These are phyloP conservation scores for Thelonectria olida DNA, from an alignment of 2,329 filamentous ascomycete species.

Conservation along the genomic window DNA sequence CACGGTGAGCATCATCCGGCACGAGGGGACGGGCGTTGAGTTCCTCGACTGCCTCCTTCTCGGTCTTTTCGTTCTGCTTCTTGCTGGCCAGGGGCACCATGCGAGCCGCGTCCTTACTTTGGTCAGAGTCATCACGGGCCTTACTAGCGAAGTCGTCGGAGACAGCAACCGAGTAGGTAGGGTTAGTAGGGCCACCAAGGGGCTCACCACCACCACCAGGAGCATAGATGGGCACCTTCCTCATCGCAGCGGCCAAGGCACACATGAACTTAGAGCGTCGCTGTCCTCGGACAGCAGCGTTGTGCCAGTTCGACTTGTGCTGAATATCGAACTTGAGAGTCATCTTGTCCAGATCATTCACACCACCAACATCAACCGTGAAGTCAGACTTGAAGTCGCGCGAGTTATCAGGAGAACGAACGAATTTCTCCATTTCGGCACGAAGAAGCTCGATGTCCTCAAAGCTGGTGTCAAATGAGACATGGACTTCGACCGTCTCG, in stretches of 20 bases:
- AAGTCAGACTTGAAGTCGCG: conserved; percentile 92
- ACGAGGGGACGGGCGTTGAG: conserved; percentile 53
- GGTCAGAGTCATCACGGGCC: conserved; percentile 67
- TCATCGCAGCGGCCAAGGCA: conserved; percentile 84
- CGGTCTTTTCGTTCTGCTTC: conserved; percentile 44
- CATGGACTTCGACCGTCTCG: conserved; percentile 81
- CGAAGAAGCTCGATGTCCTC: conserved; percentile 90
- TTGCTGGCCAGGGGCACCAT: conserved; percentile 63
- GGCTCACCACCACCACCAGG: conserved; percentile 77
- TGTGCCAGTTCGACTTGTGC: conserved; percentile 93
- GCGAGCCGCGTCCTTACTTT: conserved; percentile 71
- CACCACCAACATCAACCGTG: conserved; percentile 77
- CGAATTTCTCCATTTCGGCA: conserved; percentile 85
- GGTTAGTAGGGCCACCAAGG: conserved; percentile 75
- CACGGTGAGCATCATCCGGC: conserved; percentile 30
- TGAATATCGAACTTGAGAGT: conserved; percentile 83
- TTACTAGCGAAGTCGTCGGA: conserved; percentile 72
- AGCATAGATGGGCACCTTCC: conserved; percentile 85
- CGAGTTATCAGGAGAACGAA: conserved; percentile 82
- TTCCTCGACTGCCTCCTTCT: conserved; percentile 56
- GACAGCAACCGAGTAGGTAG: conserved; percentile 82
- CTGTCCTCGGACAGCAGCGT: conserved; percentile 82
- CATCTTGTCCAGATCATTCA: conserved; percentile 89
- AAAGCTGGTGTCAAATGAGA: conserved; percentile 87
- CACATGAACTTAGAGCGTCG: conserved; percentile 97